Base-by-base conservation (phyloP, 177 flowering plant genomes). In the Tripterygium wilfordii region DNA sequence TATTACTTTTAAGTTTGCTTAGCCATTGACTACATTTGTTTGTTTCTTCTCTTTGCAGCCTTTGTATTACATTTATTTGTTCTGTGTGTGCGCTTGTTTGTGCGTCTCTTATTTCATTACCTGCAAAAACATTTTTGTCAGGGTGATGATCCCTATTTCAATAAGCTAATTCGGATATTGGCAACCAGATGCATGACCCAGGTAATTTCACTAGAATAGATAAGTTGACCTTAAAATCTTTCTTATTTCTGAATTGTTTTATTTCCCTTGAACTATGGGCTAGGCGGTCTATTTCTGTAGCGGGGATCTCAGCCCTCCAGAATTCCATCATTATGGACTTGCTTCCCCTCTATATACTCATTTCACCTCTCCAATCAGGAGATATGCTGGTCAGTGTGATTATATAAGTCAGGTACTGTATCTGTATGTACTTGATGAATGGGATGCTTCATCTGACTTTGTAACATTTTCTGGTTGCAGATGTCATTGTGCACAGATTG, bases 181-280 rank as follows among this genome's bases (percentile, higher is more conserved):
- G 95, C 97, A 30, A 94, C 99, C 20, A 84, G 99, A 71, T 94
- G 99, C 80, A 94, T 94, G 99, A 70, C 97, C 23, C 99, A 94
- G 96, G 99, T 94, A 62, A 59, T 8, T 46, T 49, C 31, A 33
- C 21, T 32, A 20, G 48, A 36, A 42, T 17, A 39, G n/a, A 13
- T 30, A 0, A 20, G 16, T 53, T 14, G 22, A 29, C 27, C 6
- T 9, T 10, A 21, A n/a, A n/a, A n/a, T n/a, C n/a, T n/a, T n/a
- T n/a, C n/a, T n/a, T n/a, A n/a, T n/a, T 53, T 36, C 54, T 16
- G 30, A 15, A n/a, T 8, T 48, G 18, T 51, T 45, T 4, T 9
- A 17, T 58, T 22, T 41, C 36, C 12, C 20, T 53, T 49, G 7
- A 43, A 28, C 59, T 43, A 25, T 42, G 38, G 35, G 62, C 42